Percentiles rank a stretch among this genome's conserved stretches.
These are phyloP conservation scores for Grammothele lineata DNA, from an alignment of 768 basidiomycete species.

Conservation along the genomic window DNA sequence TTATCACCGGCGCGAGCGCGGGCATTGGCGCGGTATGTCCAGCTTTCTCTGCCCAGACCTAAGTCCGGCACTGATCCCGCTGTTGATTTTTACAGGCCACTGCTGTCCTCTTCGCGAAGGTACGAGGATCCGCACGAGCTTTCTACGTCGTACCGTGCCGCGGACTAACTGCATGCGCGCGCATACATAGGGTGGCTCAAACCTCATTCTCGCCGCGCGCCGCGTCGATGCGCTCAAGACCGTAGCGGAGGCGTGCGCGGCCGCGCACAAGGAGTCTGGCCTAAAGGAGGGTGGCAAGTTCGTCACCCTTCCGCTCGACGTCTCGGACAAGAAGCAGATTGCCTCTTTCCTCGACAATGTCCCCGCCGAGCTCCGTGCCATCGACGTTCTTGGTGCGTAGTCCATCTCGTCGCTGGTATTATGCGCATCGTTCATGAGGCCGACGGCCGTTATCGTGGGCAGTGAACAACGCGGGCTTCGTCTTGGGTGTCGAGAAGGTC, in stretches of 20 bases:
- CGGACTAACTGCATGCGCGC: neutral
- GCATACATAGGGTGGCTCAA: slow-evolving; percentile 66
- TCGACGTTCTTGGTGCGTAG: slow-evolving; percentile 78
- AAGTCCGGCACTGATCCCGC: neutral
- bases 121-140: slow-evolving; percentile 26
- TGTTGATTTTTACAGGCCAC: slow-evolving; percentile 53
- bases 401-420: neutral
- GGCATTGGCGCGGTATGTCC: slow-evolving; percentile 81
- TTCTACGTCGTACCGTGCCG: too few species aligned
- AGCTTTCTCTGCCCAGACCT: too few species aligned
- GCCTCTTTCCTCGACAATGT: slow-evolving; percentile 67
- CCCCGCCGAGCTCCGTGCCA: slow-evolving; percentile 60
- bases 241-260: slow-evolving; percentile 63
- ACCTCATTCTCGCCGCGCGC: slow-evolving; percentile 81
- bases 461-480: slow-evolving; percentile 87
- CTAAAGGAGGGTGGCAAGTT: slow-evolving; percentile 76
- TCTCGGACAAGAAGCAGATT: slow-evolving; percentile 72
- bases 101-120: slow-evolving; percentile 86
- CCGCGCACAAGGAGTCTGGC: slow-evolving; percentile 71
- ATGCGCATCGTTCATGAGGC: too few species aligned
- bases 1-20: slow-evolving; percentile 86
- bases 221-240: slow-evolving; percentile 65
- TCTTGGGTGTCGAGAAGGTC: slow-evolving; percentile 81
- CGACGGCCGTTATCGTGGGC: too few species aligned
- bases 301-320: slow-evolving; percentile 67